phyloP scores from a whole-genome alignment of 139 green algal genomes.

The Chlorella sp. region DNA sequence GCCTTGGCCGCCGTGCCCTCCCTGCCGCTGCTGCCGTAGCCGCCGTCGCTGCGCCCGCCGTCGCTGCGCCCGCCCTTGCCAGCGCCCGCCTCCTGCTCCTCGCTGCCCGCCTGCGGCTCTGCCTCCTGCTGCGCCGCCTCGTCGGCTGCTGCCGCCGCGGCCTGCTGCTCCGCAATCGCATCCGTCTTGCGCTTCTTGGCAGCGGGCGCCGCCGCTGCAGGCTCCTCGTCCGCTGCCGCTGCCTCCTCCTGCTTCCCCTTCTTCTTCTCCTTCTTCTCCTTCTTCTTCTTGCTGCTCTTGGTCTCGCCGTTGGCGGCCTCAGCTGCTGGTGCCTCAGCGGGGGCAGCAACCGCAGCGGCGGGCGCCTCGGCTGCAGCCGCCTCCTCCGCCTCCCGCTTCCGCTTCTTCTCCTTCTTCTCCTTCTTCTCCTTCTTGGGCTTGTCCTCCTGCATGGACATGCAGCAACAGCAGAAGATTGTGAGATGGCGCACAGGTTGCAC shows the following conservation, averaged over 20 bases:
- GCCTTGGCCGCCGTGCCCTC: slow-evolving; percentile 53
- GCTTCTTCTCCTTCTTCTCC: slow-evolving; percentile 49
- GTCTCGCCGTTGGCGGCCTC: neutral
- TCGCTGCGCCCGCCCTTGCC: neutral
- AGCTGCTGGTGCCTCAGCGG: neutral
- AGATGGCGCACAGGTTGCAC: too few species aligned
- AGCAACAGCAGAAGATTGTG: too few species aligned
- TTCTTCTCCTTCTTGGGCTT: slow-evolving; percentile 22
- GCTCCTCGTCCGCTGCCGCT: neutral
- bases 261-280: slow-evolving; percentile 38
- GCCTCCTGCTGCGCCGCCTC: neutral
- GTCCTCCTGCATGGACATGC: too few species aligned
- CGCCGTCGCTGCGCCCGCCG: slow-evolving; percentile 3
- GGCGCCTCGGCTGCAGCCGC: neutral
- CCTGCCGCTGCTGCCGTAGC: slow-evolving; percentile 23
- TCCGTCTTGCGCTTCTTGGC: slow-evolving; percentile 5
- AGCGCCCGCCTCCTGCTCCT: neutral
- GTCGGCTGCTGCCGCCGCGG: neutral
- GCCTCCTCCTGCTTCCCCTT: neutral
- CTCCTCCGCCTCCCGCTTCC: slow-evolving; percentile 43
- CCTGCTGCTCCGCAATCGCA: neutral
- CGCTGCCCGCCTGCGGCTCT: neutral
- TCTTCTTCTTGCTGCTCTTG: slow-evolving; percentile 43
- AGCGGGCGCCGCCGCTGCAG: neutral
- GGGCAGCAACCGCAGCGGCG: neutral